Base-by-base conservation (phyloP, 768 basidiomycete genomes). In the Macrolepiota dolichaula region DNA sequence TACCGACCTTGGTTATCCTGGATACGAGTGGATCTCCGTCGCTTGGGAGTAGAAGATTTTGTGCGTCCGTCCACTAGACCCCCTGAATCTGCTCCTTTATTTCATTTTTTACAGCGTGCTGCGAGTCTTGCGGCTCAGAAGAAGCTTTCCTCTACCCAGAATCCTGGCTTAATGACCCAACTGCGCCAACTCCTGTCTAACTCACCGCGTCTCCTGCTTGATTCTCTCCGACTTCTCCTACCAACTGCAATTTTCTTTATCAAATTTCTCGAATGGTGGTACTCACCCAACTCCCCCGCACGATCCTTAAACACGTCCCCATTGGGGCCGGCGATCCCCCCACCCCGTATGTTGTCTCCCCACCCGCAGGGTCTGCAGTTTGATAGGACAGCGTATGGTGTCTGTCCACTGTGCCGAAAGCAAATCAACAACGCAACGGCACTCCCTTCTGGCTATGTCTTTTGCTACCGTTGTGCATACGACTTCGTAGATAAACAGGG, bases 211-310 rank as follows among this genome's bases (percentile, higher is more conserved):
- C 72, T 88, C 46, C 66, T 91, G 9, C 79, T 95, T 35, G 91
- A 94, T 70, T 93, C 91, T 2, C 77, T 95, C 40, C 85, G 87
- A 62, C 76, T 92, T 51, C 79, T 92, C 50, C 82, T 95, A 36
- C 96, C 93, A 15, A 91, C 88, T 19, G 89, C 90, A 44, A 94
- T 99, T 61, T 96, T 99, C 74, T 91, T 93, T 71, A 80, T 99
- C 78, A 96, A 95, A 73, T 96, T 98, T 74, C 79, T 97, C 50
- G 95, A 98, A 74, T 99, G 97, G 95, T 99, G 96, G 95, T 98
- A 98, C 70, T 96, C 94, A 3, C 95, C 97, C 22, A 83, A 83
- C 47, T 97, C 93, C 11, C 95, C 91, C 3, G 92, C 91, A 17
- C 85, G 87, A 42, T 85, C 85, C n/a, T 74, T 92, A 56, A 81